Evolutionary conservation across 306 rosid genomes (phyloP), one percentile per base, ranked within the genome.

Genomic region (Malus orientalis): DNA sequence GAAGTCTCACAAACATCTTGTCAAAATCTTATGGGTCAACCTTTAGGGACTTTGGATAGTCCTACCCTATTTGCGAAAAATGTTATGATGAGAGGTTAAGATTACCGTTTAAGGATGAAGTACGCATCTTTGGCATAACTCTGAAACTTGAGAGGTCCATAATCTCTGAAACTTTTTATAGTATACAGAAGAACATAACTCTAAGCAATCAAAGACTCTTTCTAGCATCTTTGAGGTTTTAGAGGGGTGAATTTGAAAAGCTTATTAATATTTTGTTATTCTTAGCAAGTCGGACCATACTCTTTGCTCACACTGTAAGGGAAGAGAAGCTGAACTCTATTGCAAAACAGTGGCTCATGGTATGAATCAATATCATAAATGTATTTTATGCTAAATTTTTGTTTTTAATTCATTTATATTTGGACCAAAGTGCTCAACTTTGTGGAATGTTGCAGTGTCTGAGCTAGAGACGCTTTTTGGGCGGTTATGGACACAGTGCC

Each of bases 401-500:
- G 29, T 55, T 36, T 61, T 40, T 57, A 30, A 76, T 69, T 80
- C 70, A 13, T 22, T 60, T 42, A 74, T 69, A 33, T 70, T 78
- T 69, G 58, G 71, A 69, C 40, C 59, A 20, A 53, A 70, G 62
- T 58, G 49, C 68, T 75, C 62, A 57, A 74, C 67, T 76, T 84
- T 53, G 45, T 79, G 49, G 67, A 63, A 79, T 81, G 82, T 76
- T 80, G 87, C 90, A 95, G 97, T 95, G 38, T 89, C 98, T 42
- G 96, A 92, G 78, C 87, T 90, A 61, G 99, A 95, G 91, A 88
- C 77, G 81, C 97, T 92, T 78, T 95, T 95, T 69, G 97, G 93
- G 82, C 91, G 86, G 78, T 82, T 95, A 81, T 95, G 97, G 99
- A 95, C 97, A 47, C 98, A 95, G 79, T 95, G 99, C 88, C 99